Evolutionary conservation across 805 yeast species (phyloP).

Genomic region (Saccharomycopsis synnaedendra): DNA sequence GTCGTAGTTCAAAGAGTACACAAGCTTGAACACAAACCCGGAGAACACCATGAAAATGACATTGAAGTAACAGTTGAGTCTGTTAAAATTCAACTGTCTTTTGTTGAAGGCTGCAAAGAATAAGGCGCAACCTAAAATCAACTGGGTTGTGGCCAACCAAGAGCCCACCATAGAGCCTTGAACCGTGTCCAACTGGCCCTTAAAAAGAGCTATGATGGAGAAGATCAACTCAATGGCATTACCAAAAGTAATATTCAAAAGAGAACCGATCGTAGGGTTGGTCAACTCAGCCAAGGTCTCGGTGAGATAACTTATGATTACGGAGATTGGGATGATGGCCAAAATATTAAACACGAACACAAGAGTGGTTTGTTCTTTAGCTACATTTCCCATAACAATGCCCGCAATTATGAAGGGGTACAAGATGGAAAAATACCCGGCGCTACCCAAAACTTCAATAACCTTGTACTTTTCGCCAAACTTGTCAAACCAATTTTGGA

Average conservation of each 20-base stretch:
- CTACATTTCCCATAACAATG: constrained; percentile 11
- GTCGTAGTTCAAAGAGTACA: constrained; percentile 6
- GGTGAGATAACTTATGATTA: constrained; percentile 10
- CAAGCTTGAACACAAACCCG: constrained; percentile 11
- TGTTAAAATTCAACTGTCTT: constrained; percentile 10
- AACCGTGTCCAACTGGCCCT: constrained; percentile 14
- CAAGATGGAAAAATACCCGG: constrained; percentile 10
- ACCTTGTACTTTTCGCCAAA: constrained; percentile 1
- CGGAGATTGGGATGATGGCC: constrained; percentile 15
- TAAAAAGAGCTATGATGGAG: constrained; percentile 11
- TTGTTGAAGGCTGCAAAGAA: constrained; percentile 12
- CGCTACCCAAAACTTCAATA: constrained; percentile 7
- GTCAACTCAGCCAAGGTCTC: constrained; percentile 14
- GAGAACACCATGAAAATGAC: constrained; percentile 11
- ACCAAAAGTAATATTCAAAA: constrained; percentile 16
- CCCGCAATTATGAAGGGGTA: constrained; percentile 14
- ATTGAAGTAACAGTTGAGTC: constrained; percentile 9
- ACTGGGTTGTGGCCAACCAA: constrained; percentile 12
- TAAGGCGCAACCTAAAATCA: constrained; percentile 15
- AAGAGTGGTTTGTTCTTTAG: background rate
- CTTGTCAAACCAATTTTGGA: constrained; percentile 2
- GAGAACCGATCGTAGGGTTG: constrained; percentile 13
- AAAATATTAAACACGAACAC: constrained; percentile 14
- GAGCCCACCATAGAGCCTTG: constrained; percentile 16
- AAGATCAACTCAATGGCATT: constrained; percentile 16